These are phyloP conservation scores for Rhizopogon vinicolor DNA, from an alignment of 768 basidiomycete genomes.

Conservation along the genomic window DNA sequence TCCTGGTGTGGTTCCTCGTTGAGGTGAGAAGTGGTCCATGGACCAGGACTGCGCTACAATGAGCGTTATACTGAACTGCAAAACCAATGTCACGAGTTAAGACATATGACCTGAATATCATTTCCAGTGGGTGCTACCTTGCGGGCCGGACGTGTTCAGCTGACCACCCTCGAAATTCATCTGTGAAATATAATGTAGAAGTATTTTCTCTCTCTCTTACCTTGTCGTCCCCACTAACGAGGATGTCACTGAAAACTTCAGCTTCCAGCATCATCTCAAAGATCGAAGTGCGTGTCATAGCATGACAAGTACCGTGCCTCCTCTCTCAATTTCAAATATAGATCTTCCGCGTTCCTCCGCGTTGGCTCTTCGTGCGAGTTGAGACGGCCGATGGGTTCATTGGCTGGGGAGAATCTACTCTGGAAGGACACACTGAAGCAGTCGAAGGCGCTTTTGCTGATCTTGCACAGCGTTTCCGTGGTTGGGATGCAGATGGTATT, in stretches of 20 bases:
- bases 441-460: slow-evolving; percentile 63
- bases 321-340: slow-evolving; percentile 12
- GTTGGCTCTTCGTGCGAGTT: slow-evolving; percentile 73
- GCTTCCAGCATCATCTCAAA: slow-evolving; percentile 20
- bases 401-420: slow-evolving; percentile 73
- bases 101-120: too few species aligned
- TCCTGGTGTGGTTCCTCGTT: not conserved
- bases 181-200: not conserved
- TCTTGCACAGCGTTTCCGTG: slow-evolving; percentile 54
- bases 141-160: not conserved
- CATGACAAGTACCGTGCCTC: not conserved
- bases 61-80: too few species aligned
- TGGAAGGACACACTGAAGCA: slow-evolving; percentile 71
- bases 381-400: slow-evolving; percentile 57
- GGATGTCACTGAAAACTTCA: slow-evolving; percentile 12
- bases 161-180: not conserved
- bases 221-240: not conserved
- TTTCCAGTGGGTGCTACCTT: not conserved
- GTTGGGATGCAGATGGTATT: slow-evolving; percentile 59
- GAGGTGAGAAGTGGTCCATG: not conserved
- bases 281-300: slow-evolving; percentile 18
- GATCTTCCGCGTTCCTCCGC: slow-evolving; percentile 65
- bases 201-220: not conserved
- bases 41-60: too few species aligned
- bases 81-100: not conserved